Evolutionary conservation across 345 rosid genomes (phyloP), one percentile per base, ranked within the genome.

Genomic region (Hypericum androsaemum): DNA sequence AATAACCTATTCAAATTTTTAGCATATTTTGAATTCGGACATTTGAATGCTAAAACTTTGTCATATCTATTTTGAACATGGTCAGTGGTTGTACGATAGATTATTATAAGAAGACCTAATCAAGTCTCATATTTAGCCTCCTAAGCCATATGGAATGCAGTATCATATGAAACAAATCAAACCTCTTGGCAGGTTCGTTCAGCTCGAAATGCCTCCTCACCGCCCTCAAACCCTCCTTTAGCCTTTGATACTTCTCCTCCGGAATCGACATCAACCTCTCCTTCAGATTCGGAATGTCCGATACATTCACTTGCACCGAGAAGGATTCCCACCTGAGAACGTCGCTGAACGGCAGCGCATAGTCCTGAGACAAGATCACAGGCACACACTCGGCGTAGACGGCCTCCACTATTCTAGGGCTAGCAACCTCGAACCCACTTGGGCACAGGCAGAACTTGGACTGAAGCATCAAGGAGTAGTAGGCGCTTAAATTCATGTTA

Each of bases 71-170:
- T n/a, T n/a, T n/a, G n/a, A n/a, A n/a, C n/a, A n/a, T n/a, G n/a
- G n/a, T n/a, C n/a, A n/a, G n/a, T n/a, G n/a, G n/a, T n/a, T n/a
- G n/a, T n/a, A n/a, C n/a, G n/a, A n/a, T n/a, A n/a, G n/a, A n/a
- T n/a, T n/a, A n/a, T n/a, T n/a, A n/a, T 22, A 22, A 4, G 4
- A 22, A 22, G n/a, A 6, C 37, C 5, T 40, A 3, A n/a, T 43
- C 37, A 10, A 66, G 37, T 61, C 58, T 63, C 16, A 58, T 40
- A 13, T 77, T 77, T 38, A 77, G 68, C 63, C 82, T 58, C 59
- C 82, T 55, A 8, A 77, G 62, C 79, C 79, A 77, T 35, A 77
- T 62, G 1, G 79, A 77, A 49, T 77, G 82, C 65, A 77, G 58
- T 52, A 61, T 69, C 79, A 77, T 74, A 13, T 71, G 69, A 64